phyloP scores from a whole-genome alignment of 306 rosid species.

The Sesbania bispinosa region DNA sequence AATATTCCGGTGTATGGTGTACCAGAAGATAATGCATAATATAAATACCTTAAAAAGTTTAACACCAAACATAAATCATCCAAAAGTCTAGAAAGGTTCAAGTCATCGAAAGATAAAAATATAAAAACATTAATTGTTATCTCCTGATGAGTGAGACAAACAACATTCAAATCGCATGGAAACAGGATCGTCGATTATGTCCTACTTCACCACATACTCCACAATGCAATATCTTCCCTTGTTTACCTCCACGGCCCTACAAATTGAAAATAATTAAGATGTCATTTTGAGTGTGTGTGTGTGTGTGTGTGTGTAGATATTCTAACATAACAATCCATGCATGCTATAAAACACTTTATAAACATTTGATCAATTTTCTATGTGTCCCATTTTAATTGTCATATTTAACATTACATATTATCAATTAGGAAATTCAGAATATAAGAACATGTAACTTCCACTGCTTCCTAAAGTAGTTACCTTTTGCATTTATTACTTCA shows the following conservation, averaged over 20 bases:
- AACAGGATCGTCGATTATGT: constrained; percentile 13
- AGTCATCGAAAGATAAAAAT: not conserved
- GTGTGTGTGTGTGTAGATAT: too few species aligned
- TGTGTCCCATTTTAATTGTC: not conserved
- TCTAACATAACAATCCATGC: not conserved
- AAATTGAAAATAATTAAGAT: constrained; percentile 4
- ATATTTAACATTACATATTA: not conserved
- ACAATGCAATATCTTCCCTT: constrained; percentile 7
- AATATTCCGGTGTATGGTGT: not conserved
- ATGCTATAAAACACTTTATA: not conserved
- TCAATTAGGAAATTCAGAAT: not conserved
- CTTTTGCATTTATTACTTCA: not conserved
- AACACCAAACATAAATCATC: not conserved
- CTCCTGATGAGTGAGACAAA: not conserved
- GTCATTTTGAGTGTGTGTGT: not conserved
- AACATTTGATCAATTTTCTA: not conserved
- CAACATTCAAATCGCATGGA: not conserved
- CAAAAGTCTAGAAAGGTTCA: not conserved
- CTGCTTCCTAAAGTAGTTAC: not conserved
- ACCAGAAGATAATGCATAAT: not conserved
- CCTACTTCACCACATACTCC: constrained; percentile 4
- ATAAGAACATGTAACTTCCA: not conserved
- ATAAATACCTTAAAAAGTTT: not conserved
- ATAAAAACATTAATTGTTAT: not conserved
- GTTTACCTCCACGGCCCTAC: not conserved